Percentiles rank a stretch among this genome's conserved stretches.
phyloP scores from a whole-genome alignment of 768 basidiomycete species.

The Albatrellus ellisii region DNA sequence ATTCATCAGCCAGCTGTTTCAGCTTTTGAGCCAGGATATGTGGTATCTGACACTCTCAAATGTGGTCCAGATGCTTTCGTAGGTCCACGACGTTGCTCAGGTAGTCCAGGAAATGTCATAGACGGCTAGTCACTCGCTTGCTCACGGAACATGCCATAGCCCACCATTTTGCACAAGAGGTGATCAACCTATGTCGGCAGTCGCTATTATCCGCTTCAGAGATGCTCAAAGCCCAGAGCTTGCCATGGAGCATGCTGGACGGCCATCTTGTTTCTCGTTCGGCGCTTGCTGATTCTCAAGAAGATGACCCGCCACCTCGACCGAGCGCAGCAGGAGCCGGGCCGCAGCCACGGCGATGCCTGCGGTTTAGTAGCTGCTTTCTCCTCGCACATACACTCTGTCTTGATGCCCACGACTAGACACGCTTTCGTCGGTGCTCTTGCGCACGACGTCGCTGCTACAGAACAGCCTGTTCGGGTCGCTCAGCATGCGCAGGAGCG shows the following conservation, averaged over 20 bases:
- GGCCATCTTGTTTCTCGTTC: conserved; percentile 77
- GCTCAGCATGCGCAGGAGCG: conserved; percentile 49
- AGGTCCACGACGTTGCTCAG: conserved; percentile 86
- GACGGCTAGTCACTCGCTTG: background rate
- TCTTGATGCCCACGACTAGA: conserved; percentile 22
- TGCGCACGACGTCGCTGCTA: conserved; percentile 42
- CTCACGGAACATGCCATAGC: conserved; percentile 74
- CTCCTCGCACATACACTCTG: conserved; percentile 4
- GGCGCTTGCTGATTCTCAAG: conserved; percentile 84
- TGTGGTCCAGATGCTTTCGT: conserved; percentile 84
- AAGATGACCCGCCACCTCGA: conserved; percentile 76
- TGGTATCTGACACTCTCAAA: conserved; percentile 89
- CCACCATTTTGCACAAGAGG: conserved; percentile 92
- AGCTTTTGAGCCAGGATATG: conserved; percentile 53
- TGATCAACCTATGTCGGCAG: conserved; percentile 65
- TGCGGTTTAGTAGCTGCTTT: conserved; percentile 46
- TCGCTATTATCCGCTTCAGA: conserved; percentile 68
- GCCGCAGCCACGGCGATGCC: conserved; percentile 28
- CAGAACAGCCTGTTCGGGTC: conserved; percentile 61
- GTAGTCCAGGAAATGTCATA: conserved; percentile 29
- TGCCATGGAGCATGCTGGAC: conserved; percentile 39
- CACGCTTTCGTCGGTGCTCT: conserved; percentile 46
- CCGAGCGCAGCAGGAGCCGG: conserved; percentile 33
- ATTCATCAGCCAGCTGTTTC: conserved; percentile 57
- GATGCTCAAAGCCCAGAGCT: conserved; percentile 38